phyloP scores from a whole-genome alignment of 2,329 filamentous ascomycete species.

The Sphaerostilbella broomeana region DNA sequence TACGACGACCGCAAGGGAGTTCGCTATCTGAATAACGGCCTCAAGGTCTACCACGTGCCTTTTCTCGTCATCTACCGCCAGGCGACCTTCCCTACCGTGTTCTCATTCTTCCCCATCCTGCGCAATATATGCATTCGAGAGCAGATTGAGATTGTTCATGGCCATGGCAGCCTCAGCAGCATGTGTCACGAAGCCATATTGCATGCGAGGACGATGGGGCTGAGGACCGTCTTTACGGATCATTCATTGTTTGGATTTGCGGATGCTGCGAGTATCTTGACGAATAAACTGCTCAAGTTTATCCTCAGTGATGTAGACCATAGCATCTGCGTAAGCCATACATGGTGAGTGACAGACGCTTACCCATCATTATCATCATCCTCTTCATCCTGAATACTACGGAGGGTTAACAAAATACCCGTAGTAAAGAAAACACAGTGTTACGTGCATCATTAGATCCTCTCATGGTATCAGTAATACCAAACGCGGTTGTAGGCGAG shows the following conservation, averaged over 20 bases:
- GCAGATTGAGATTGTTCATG: constrained; percentile 93
- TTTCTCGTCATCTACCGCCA: constrained; percentile 95
- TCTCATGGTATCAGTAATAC: constrained; percentile 94
- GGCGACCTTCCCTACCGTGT: constrained; percentile 90
- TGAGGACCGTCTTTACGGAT: constrained; percentile 94
- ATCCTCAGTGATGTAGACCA: constrained; percentile 94
- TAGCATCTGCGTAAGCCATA: constrained; percentile 97
- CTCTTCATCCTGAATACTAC: not conserved
- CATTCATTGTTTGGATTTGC: constrained; percentile 97
- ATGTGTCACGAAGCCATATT: constrained; percentile 92
- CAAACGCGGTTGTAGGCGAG: constrained; percentile 93
- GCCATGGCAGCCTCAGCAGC: constrained; percentile 89
- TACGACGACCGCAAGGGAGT: constrained; percentile 88
- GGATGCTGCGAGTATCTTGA: constrained; percentile 89
- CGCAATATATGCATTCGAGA: constrained; percentile 93
- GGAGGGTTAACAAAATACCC: not conserved
- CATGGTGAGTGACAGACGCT: constrained; percentile 58
- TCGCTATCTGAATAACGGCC: constrained; percentile 90
- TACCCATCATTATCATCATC: not conserved
- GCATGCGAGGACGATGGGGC: constrained; percentile 90
- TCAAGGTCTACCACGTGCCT: constrained; percentile 97
- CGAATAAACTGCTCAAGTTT: constrained; percentile 96
- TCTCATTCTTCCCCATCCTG: constrained; percentile 97
- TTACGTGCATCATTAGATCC: constrained; percentile 90
- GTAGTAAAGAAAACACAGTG: constrained; percentile 94